Base-by-base conservation (phyloP, 768 basidiomycete species). In the Amanita muscaria region DNA sequence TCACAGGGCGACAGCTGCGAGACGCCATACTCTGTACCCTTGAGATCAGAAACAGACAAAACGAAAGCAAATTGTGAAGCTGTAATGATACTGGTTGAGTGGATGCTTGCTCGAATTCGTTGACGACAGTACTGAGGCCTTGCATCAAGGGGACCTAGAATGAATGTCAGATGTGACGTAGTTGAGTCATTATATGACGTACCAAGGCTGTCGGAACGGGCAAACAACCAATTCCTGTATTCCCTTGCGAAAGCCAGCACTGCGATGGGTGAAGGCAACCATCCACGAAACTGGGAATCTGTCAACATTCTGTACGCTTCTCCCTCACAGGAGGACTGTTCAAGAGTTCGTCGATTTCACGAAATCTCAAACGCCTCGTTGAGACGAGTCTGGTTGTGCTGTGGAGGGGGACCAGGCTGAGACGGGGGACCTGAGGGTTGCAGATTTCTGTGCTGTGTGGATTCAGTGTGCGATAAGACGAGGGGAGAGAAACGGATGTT, bases 71-170 rank as follows among this genome's bases (percentile, higher is more conserved):
- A 47, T 32, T 42, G 24, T 16, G 11, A 1, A 18, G 7, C 11
- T n/a, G 12, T 36, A 31, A 11, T 11, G 25, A 16, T n/a, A 11
- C 10, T 11, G 25, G 10, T n/a, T 9, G 30, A 11, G 33, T 1
- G 4, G 14, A 14, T 11, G 4, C 35, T 39, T 27, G 38, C 44
- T 27, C 19, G 34, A 4, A 36, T 21, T 10, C 35, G 29, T 31
- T 39, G 14, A 38, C 33, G 11, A 46, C 36, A 7, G 35, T 29
- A 29, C 37, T 39, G 5, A 46, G 22, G 35, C 44, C 44, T 22
- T 46, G 39, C 40, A 40, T 37, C 15, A 47, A n/a, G 14, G 44
- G 14, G 15, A 40, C 46, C 40, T 42, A 23, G 3, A 10, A 7
- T 2, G 3, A 18, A 19, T 2, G 15, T 44, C 19, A 34, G 38